Evolutionary conservation across 371 early-diverging fungal genomes (phyloP).

Genomic region (Mucor piriformis): DNA sequence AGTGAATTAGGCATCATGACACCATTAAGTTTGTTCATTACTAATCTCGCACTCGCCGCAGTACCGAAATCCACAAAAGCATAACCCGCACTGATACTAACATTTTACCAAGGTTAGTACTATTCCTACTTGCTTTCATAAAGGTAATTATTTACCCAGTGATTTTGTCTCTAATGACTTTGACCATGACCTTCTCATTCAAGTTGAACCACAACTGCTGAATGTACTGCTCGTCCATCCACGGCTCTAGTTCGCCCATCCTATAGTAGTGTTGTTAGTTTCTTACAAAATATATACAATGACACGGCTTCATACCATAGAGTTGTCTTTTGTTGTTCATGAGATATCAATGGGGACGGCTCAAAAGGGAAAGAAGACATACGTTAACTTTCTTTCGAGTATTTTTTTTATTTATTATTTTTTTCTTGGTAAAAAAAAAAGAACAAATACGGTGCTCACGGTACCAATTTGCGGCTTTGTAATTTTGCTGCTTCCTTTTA

Average conservation of each 20-base stretch:
- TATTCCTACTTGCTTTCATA: background rate
- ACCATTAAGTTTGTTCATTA: constrained; percentile 69
- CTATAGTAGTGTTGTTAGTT: constrained; percentile 21
- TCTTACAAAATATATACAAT: background rate
- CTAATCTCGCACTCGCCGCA: constrained; percentile 60
- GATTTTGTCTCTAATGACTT: constrained; percentile 81
- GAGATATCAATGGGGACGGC: constrained; percentile 8
- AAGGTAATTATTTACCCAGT: constrained; percentile 52
- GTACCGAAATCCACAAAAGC: constrained; percentile 72
- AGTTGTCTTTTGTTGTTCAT: constrained; percentile 25
- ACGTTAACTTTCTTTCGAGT: background rate
- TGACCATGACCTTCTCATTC: constrained; percentile 73
- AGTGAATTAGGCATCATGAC: constrained; percentile 72
- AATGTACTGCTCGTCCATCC: constrained; percentile 80
- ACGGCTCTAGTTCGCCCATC: constrained; percentile 80
- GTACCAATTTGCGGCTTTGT: no score
- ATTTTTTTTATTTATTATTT: no score
- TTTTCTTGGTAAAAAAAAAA: background rate
- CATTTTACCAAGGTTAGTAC: background rate
- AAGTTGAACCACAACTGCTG: constrained; percentile 64
- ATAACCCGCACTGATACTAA: constrained; percentile 59
- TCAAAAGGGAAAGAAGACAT: constrained; percentile 19
- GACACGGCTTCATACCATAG: constrained; percentile 14
- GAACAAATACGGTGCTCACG: no score
- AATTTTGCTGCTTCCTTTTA: no score